A percentile compares a stretch with the other conserved stretches of the same genome.
These are phyloP conservation scores for Claviceps sp. DNA, from an alignment of 2,329 filamentous ascomycete genomes.

Conservation along the genomic window DNA sequence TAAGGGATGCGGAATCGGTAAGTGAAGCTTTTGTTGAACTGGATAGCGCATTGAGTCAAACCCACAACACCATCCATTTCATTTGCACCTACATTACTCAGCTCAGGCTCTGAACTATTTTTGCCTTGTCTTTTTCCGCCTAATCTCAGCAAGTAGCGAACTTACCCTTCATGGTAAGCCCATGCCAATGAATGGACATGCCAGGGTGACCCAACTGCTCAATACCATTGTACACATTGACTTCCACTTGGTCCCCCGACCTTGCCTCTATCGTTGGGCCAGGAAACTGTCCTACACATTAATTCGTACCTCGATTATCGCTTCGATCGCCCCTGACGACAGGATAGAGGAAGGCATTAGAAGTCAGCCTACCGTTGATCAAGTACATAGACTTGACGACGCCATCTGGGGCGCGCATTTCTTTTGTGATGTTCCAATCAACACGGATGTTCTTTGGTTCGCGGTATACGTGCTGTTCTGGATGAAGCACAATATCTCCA, in stretches of 20 bases:
- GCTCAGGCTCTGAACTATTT: neutral
- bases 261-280: conserved; percentile 31
- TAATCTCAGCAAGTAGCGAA: too few relatives aligned
- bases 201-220: conserved; percentile 2
- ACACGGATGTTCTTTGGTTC: conserved; percentile 17
- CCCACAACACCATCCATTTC: conserved; percentile 51
- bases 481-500: conserved; percentile 23
- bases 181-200: conserved; percentile 56
- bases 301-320: neutral
- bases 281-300: conserved; percentile 22
- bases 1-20: conserved; percentile 44
- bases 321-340: neutral
- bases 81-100: conserved; percentile 23
- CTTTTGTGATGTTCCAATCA: conserved; percentile 27
- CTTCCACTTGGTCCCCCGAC: conserved; percentile 27
- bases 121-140: neutral
- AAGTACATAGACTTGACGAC: conserved; percentile 35
- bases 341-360: neutral
- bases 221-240: conserved; percentile 27
- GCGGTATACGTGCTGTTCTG: conserved; percentile 27
- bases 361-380: conserved; percentile 28
- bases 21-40: conserved; percentile 36
- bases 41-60: conserved; percentile 47
- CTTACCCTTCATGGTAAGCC: conserved; percentile 45
- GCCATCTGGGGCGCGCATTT: conserved; percentile 30